phyloP scores from a whole-genome alignment of 2,329 filamentous ascomycete species.

The Ceratocystis cacaofunesta region DNA sequence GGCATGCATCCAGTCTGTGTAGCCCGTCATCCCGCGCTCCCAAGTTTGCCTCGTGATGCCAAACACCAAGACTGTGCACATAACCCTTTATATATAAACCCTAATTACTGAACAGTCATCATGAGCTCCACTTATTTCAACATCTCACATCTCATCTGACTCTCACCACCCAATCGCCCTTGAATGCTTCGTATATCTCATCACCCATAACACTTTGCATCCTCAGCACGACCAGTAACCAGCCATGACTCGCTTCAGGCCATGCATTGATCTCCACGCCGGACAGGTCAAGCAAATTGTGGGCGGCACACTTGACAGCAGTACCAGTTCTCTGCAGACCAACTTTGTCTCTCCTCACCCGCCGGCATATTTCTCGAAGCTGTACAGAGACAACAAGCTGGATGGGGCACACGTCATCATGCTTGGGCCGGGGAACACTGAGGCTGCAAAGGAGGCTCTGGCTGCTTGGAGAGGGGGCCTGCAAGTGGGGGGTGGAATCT shows the following conservation, averaged over 20 bases:
- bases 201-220: neutral
- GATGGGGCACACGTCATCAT: constrained; percentile 88
- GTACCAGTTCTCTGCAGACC: constrained; percentile 56
- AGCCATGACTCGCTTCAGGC: constrained; percentile 79
- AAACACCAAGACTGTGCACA: neutral
- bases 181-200: neutral
- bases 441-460: constrained; percentile 63
- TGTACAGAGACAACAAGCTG: constrained; percentile 65
- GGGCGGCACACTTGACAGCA: constrained; percentile 70
- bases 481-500: constrained; percentile 91
- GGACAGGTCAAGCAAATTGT: constrained; percentile 98
- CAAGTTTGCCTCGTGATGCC: neutral
- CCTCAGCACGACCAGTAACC: constrained; percentile 17
- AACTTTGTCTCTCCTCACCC: constrained; percentile 84
- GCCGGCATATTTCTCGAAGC: constrained; percentile 60
- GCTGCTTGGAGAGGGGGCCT: constrained; percentile 63
- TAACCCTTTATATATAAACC: neutral
- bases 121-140: neutral
- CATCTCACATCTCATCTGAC: neutral
- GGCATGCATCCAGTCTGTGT: neutral
- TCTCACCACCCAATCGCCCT: neutral
- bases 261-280: constrained; percentile 95
- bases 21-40: neutral
- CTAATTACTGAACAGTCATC: neutral
- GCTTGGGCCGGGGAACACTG: constrained; percentile 77